phyloP scores from a whole-genome alignment of 179 eudicot genomes.

The Carnegiea gigantea region DNA sequence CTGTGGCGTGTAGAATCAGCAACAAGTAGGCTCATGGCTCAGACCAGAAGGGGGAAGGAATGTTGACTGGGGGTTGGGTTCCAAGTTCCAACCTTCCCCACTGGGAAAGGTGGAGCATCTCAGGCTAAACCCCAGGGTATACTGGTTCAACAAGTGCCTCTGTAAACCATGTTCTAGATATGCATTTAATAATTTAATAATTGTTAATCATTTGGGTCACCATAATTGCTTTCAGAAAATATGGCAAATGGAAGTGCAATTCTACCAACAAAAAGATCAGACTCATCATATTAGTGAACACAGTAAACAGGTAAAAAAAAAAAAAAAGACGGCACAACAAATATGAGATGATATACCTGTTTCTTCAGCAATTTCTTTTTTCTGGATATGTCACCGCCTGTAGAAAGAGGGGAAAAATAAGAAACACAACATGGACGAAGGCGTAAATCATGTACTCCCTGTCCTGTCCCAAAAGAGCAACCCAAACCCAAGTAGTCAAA shows the following conservation, averaged over 20 bases:
- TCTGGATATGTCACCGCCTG: constrained; percentile 94
- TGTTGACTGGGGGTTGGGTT: too few species aligned
- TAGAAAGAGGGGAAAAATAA: constrained; percentile 3
- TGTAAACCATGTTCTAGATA: not conserved
- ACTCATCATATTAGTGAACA: not conserved
- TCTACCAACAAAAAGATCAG: not conserved
- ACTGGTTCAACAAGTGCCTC: not conserved
- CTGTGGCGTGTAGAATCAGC: too few species aligned
- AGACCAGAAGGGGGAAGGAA: too few species aligned
- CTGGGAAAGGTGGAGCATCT: not conserved
- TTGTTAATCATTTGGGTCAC: not conserved
- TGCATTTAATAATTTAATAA: not conserved
- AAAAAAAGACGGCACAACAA: not conserved
- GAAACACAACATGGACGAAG: too few species aligned
- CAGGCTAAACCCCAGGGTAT: not conserved
- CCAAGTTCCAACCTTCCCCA: too few species aligned
- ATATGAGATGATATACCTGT: constrained; percentile 53
- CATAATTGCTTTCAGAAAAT: not conserved
- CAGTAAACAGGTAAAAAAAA: not conserved
- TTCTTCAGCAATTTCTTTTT: constrained; percentile 91
- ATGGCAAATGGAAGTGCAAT: not conserved
- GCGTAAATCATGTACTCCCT: too few species aligned
- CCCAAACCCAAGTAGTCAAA: not conserved
- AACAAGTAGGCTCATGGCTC: too few species aligned
- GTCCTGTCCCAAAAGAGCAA: too few species aligned